Base-by-base conservation (phyloP, 2,329 filamentous ascomycete species). In the Calonectria hawksworthii region DNA sequence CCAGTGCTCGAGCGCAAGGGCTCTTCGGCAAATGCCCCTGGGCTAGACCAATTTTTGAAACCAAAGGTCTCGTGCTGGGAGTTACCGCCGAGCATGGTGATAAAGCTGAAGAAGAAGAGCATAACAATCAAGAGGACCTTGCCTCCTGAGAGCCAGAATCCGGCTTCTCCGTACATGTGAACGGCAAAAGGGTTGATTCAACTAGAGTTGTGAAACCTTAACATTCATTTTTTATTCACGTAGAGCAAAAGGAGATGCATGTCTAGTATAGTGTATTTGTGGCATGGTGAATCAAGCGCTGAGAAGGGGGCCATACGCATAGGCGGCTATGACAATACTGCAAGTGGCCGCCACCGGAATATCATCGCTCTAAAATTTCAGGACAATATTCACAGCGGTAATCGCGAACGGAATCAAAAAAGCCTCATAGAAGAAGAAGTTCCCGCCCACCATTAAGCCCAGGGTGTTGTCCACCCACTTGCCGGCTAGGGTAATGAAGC, bases 331-430 rank as follows among this genome's bases (percentile, higher is more conserved):
- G 16, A 72, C 86, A 36, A 88, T 89, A 44, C 88, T 86, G 75
- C 92, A 92, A 54, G 93, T 68, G 13, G 74, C 74, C 2, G 72
- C 72, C 26, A 74, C 72, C 3, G 72, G 72, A 44, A 75, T 74
- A 32, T 75, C 72, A 16, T 75, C 72, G 23, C 72, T 63, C 74
- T 72, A 75, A 23, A 47, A 74, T 3, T 72, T 74, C 54, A 75
- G 38, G 2, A 75, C 67, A 11, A 75, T 59, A 44, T 74, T 75
- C 3, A 74, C 63, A 3, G 72, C 72, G 3, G 68, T 72, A 64
- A 75, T 75, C 72, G 74, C 72, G 41, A 75, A 75, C 0, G 74
- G 74, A 28, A 75, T 75, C 18, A 75, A 41, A 23, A 75, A 30
- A 38, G 74, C 72, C 23, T 75, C 74, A 16, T 75, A 75, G 34